Conservation (phyloP, 225 moss, liverwort and hornwort genomes). For the Marchantia polymorpha region DNA sequence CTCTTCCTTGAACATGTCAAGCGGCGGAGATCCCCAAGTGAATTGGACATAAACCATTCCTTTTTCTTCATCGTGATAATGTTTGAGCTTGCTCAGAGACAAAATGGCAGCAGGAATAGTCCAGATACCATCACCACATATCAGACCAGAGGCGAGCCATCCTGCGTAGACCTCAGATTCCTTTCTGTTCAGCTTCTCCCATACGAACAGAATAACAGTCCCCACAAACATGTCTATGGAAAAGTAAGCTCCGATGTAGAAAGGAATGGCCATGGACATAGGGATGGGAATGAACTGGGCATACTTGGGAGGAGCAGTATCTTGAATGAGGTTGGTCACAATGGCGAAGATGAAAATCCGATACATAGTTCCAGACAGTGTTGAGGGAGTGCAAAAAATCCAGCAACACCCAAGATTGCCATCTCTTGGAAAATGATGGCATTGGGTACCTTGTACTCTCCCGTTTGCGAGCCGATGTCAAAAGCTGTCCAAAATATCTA, state of each 20-base stretch:
- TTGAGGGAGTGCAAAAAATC: slow-evolving; percentile 59
- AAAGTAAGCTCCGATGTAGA: slow-evolving; percentile 88
- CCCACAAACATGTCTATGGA: slow-evolving; percentile 94
- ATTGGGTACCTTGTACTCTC: slow-evolving; percentile 78
- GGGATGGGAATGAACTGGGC: slow-evolving; percentile 68
- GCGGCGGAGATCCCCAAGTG: slow-evolving; percentile 66
- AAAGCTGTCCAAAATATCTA: slow-evolving; percentile 95
- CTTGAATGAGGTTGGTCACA: slow-evolving; percentile 54
- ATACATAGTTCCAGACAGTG: slow-evolving; percentile 71
- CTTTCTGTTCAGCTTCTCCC: slow-evolving; percentile 55
- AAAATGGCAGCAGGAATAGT: slow-evolving; percentile 70
- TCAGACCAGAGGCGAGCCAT: slow-evolving; percentile 74
- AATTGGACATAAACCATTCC: slow-evolving; percentile 89
- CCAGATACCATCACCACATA: slow-evolving; percentile 95
- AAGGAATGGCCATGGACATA: slow-evolving; percentile 96
- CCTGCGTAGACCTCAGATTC: slow-evolving; percentile 61
- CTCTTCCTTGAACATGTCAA: slow-evolving; percentile 51
- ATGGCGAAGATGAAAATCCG: slow-evolving; percentile 61
- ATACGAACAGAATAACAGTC: slow-evolving; percentile 56
- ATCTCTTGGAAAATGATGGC: slow-evolving; percentile 78
- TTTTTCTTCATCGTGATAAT: slow-evolving; percentile 80
- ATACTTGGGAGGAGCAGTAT: slow-evolving; percentile 43
- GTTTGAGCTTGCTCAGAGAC: slow-evolving; percentile 70
- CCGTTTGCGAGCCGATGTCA: slow-evolving; percentile 52
- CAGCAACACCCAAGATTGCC: slow-evolving; percentile 79